Percentiles rank a stretch among this genome's conserved stretches.
phyloP scores from a whole-genome alignment of 306 rosid genomes.

The Hippophae tibetana region DNA sequence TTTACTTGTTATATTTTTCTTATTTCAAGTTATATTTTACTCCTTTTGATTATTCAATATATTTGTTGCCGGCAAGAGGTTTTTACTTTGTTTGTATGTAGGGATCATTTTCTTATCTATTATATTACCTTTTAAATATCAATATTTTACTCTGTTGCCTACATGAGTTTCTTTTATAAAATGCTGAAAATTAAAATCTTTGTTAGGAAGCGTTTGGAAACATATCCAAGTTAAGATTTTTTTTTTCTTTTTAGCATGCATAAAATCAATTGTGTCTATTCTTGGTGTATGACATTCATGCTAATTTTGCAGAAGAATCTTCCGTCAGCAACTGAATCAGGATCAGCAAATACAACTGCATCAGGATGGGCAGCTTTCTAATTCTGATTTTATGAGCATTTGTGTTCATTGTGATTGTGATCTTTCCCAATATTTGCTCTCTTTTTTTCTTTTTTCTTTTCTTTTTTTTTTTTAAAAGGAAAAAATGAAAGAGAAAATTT shows the following conservation, averaged over 20 bases:
- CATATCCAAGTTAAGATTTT: neutral
- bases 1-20: neutral
- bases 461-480: slow-evolving; percentile 23
- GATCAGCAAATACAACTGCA: slow-evolving; percentile 50
- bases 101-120: neutral
- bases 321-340: slow-evolving; percentile 54
- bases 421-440: slow-evolving; percentile 20
- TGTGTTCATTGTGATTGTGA: slow-evolving; percentile 31
- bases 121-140: too few species aligned
- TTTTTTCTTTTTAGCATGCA: neutral
- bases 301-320: slow-evolving; percentile 57
- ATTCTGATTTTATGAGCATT: slow-evolving; percentile 54
- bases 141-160: neutral
- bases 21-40: too few species aligned
- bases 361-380: slow-evolving; percentile 99
- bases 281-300: neutral
- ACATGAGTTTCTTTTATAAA: neutral
- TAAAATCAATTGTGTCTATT: neutral
- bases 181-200: neutral
- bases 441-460: slow-evolving; percentile 13
- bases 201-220: neutral
- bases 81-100: neutral
- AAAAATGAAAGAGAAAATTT: slow-evolving; percentile 15
- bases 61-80: too few species aligned
- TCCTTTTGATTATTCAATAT: too few species aligned